Evolutionary conservation across 1,284 basidiomycete genomes (phyloP).

Genomic region (Moesziomyces globuligerus): DNA sequence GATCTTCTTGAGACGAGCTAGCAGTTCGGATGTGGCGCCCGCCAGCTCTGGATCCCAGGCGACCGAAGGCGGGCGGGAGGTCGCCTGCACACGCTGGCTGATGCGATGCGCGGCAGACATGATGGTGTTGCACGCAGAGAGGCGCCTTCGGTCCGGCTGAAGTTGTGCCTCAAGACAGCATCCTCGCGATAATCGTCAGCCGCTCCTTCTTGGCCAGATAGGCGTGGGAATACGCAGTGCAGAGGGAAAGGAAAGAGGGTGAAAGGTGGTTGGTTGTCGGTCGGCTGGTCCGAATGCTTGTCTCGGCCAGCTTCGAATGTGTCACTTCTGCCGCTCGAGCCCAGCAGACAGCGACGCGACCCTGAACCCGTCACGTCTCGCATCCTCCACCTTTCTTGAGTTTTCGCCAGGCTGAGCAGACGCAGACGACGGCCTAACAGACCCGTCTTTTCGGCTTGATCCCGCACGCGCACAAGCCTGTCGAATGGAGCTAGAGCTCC

Average conservation of each 20-base stretch:
- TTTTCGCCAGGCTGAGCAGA: too few species aligned
- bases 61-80: not conserved
- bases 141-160: not conserved
- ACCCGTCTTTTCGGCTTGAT: too few species aligned
- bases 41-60: slow-evolving; percentile 5
- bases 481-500: too few species aligned
- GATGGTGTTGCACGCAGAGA: not conserved
- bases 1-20: slow-evolving; percentile 33
- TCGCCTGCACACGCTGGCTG: slow-evolving; percentile 15
- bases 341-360: not conserved
- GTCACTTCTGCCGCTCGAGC: not conserved
- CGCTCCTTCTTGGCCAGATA: too few species aligned
- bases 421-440: too few species aligned
- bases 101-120: slow-evolving; percentile 35
- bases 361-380: slow-evolving; percentile 2
- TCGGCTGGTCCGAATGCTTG: too few species aligned
- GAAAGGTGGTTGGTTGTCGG: too few species aligned
- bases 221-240: too few species aligned
- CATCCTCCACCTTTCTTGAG: not conserved
- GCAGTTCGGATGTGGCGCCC: slow-evolving; percentile 15
- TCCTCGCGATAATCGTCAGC: too few species aligned
- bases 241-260: too few species aligned
- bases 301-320: not conserved
- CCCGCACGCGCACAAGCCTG: too few species aligned
- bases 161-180: not conserved